Conservation (phyloP, 2,329 filamentous ascomycete species). For the Raffaelea albimanens region DNA sequence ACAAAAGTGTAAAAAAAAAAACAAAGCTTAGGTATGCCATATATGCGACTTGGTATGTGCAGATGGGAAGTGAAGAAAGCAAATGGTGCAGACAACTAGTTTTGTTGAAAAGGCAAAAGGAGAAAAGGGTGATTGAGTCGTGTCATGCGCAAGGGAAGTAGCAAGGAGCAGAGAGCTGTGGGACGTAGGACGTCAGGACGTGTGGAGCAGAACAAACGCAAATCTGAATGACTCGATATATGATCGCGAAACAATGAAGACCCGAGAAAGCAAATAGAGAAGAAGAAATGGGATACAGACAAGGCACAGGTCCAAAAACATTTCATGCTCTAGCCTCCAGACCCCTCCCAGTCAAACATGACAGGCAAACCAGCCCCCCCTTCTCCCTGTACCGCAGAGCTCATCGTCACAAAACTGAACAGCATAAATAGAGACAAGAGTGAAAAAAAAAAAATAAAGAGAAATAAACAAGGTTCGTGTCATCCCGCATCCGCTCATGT, state of each 20-base stretch:
- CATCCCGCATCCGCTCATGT: background rate
- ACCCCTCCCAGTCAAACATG: background rate
- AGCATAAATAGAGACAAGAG: too few species aligned
- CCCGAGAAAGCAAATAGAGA: background rate
- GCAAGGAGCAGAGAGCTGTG: too few species aligned
- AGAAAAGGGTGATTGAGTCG: too few species aligned
- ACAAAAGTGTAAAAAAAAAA: too few species aligned
- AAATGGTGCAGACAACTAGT: background rate
- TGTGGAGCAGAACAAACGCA: background rate
- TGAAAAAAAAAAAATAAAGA: background rate
- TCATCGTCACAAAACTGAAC: too few species aligned
- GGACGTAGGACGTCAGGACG: too few species aligned
- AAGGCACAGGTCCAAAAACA: conserved; percentile 2
- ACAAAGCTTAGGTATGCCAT: too few species aligned
- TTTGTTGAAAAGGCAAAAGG: too few species aligned
- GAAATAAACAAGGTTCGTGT: background rate
- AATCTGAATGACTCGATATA: conserved; percentile 5
- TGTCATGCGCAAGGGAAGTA: too few species aligned
- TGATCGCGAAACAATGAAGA: background rate
- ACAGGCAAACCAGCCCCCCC: too few species aligned
- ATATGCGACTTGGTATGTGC: too few species aligned
- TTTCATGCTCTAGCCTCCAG: background rate
- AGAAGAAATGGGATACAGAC: conserved; percentile 6
- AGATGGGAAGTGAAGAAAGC: background rate
- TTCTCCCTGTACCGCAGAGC: too few species aligned